Evolutionary conservation across 192 early-diverging fungal genomes (phyloP), one percentile per base, ranked within the genome.

Genomic region (Backusella macrospora): DNA sequence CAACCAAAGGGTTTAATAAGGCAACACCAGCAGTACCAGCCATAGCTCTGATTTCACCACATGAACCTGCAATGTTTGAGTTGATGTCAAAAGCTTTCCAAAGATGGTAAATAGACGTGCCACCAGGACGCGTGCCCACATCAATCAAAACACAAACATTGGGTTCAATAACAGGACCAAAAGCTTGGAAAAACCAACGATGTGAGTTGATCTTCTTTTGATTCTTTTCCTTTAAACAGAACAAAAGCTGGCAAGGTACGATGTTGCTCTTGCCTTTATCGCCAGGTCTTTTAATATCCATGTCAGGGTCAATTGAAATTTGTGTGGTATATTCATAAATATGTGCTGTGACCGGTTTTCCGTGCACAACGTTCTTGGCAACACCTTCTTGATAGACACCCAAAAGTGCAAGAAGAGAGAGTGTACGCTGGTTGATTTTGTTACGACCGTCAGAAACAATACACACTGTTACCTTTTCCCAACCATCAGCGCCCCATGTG

Each of bases 181-280:
- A 88, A 6, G 87, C 88, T 71, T 89, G 83, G 59, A 89, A 89
- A 76, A 89, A 89, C 88, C 88, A 89, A 48, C 96, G 84, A 82
- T 91, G 90, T 34, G 88, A 92, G 70, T 92, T 96, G 77, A 96
- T 91, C 81, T 96, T 96, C 80, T 95, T 96, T 70, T 90, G 89
- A 75, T 96, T 96, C 83, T 95, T 93, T 82, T 96, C 95, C 79
- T 96, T 96, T 8, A 96, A 81, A 82, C 93, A 92, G 80, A 96
- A 96, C 39, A 96, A 80, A 23, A 90, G 85, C 82, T 95, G 95
- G 62, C 90, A 83, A 64, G 93, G 93, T 12, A 92, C 90, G 18
- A 86, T 83, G 49, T 88, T 86, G 62, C 92, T 85, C 78, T 29
- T 80, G 83, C 65, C 76, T 34, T 88, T 83, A 13, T 82, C 81